phyloP scores from a whole-genome alignment of 768 basidiomycete species.

The Erythrobasidium yunnanense region DNA sequence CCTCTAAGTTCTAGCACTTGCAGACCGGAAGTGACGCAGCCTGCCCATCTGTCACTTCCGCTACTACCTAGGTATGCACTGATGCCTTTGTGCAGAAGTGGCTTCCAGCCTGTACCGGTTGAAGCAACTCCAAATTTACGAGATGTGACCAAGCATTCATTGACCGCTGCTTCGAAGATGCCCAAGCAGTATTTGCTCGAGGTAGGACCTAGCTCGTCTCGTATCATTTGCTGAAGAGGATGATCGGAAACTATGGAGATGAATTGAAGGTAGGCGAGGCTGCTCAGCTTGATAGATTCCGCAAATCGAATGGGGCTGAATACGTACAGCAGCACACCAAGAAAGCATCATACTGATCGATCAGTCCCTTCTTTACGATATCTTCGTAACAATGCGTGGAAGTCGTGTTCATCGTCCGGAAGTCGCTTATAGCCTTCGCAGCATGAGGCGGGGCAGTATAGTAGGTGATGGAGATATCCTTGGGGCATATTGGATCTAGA shows the following conservation, averaged over 20 bases:
- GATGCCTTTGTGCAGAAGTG: conserved; percentile 30
- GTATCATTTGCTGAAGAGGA: conserved; percentile 34
- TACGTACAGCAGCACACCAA: conserved; percentile 35
- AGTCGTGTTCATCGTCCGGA: conserved; percentile 25
- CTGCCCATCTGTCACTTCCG: conserved; percentile 29
- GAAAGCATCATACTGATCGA: conserved; percentile 30
- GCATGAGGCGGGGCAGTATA: conserved; percentile 31
- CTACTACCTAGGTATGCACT: conserved; percentile 30
- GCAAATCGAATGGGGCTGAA: background rate
- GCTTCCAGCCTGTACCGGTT: conserved; percentile 30
- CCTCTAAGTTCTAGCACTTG: conserved; percentile 28
- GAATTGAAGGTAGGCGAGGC: too few relatives aligned
- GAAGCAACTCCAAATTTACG: conserved; percentile 31
- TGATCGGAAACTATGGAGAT: conserved; percentile 37
- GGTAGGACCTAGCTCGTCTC: conserved; percentile 32
- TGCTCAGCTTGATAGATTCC: background rate
- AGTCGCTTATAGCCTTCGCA: conserved; percentile 29
- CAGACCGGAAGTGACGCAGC: conserved; percentile 28
- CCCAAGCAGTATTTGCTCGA: conserved; percentile 29
- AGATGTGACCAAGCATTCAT: conserved; percentile 26
- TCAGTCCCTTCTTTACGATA: background rate
- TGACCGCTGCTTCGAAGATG: conserved; percentile 33
- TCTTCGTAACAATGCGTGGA: conserved; percentile 30
- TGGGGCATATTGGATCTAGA: conserved; percentile 14
- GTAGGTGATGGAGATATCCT: conserved; percentile 1